phyloP scores from a whole-genome alignment of 257 asterid species.

The Plantago ovata region DNA sequence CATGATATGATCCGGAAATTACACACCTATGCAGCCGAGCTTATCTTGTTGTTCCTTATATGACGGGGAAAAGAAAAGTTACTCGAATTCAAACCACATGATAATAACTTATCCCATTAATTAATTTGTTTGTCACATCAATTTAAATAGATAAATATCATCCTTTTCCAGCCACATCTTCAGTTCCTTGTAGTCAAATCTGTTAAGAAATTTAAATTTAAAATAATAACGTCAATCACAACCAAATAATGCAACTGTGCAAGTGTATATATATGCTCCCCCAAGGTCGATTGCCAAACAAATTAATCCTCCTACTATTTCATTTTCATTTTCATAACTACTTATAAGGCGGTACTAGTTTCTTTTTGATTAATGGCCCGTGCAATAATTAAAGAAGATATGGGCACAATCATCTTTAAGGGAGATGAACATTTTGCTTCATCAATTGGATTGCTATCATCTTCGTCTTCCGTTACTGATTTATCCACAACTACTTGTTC shows the following conservation, averaged over 20 bases:
- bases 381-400: too few species aligned
- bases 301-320: background rate
- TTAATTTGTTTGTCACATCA: too few species aligned
- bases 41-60: constrained; percentile 30
- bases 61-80: constrained; percentile 21
- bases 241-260: too few species aligned
- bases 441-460: too few species aligned
- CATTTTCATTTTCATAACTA: background rate
- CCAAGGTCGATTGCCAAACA: too few species aligned
- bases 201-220: background rate
- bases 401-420: constrained; percentile 1
- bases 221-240: background rate
- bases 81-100: constrained; percentile 24
- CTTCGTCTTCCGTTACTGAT: constrained; percentile 21
- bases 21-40: constrained; percentile 38
- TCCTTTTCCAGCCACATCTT: constrained; percentile 25
- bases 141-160: too few species aligned
- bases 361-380: background rate
- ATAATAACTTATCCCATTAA: constrained; percentile 15
- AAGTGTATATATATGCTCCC: constrained; percentile 10
- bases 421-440: constrained; percentile 13
- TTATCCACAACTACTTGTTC: constrained; percentile 27
- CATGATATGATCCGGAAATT: too few species aligned
- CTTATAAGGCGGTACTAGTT: background rate
- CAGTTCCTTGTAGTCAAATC: background rate